Percentiles rank a stretch among this genome's conserved stretches.
Conservation (phyloP, 164 flowering plant species). For the Dillenia turbinata region DNA sequence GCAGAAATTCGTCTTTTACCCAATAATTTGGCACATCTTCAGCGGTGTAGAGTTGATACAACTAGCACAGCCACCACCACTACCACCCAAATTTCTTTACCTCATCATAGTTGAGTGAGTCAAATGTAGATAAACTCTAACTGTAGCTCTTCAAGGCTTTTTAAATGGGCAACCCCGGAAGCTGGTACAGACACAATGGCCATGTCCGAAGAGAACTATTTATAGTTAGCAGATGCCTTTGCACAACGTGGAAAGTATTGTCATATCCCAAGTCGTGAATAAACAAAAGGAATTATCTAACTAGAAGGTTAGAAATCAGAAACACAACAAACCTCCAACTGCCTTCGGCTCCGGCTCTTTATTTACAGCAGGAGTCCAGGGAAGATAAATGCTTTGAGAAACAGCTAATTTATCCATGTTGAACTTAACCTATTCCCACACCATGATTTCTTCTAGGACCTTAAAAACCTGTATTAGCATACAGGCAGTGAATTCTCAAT, state of each 20-base stretch:
- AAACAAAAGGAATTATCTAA: not conserved
- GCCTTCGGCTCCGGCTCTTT: slow-evolving; percentile 77
- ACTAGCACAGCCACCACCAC: not conserved
- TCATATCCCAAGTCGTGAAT: not conserved
- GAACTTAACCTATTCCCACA: slow-evolving; percentile 64
- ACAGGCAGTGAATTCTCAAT: not conserved
- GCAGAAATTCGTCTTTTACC: too few species aligned
- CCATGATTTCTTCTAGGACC: slow-evolving; percentile 77
- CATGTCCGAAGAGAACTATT: slow-evolving; percentile 83
- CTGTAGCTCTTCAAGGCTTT: slow-evolving; percentile 73
- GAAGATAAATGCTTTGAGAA: slow-evolving; percentile 54
- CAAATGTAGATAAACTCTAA: slow-evolving; percentile 73
- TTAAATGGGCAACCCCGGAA: slow-evolving; percentile 72
- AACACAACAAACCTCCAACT: slow-evolving; percentile 58
- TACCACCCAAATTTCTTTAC: slow-evolving; percentile 25
- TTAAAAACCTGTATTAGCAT: slow-evolving; percentile 47
- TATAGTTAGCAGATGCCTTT: slow-evolving; percentile 55
- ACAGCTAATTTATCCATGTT: slow-evolving; percentile 21
- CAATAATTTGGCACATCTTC: too few species aligned
- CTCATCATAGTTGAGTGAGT: slow-evolving; percentile 82
- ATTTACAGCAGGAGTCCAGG: slow-evolving; percentile 73
- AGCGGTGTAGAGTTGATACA: too few species aligned
- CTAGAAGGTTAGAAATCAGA: not conserved
- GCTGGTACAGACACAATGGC: slow-evolving; percentile 59
- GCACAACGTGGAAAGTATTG: slow-evolving; percentile 61